These are phyloP conservation scores for Cystobasidiopsis lactophilus DNA, from an alignment of 768 basidiomycete genomes.

Conservation along the genomic window DNA sequence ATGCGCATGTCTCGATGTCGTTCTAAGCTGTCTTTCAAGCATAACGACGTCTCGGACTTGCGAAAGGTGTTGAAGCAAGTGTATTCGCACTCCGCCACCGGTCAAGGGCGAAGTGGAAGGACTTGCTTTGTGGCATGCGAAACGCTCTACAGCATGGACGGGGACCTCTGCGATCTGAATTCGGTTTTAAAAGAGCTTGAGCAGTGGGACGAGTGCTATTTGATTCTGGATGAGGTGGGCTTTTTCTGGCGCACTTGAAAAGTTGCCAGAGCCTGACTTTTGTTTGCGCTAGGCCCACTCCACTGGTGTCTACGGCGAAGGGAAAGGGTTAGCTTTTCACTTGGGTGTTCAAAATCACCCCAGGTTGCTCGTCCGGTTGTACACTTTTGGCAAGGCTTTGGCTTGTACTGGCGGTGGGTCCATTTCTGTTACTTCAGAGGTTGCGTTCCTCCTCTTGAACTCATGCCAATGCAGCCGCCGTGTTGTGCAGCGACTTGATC, in stretches of 20 bases:
- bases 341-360: constrained; percentile 40
- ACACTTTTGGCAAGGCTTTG: constrained; percentile 84
- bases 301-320: constrained; percentile 66
- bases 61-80: constrained; percentile 29
- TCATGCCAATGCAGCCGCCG: constrained; percentile 35
- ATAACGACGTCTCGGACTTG: constrained; percentile 40
- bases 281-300: constrained; percentile 42
- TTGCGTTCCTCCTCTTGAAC: no score
- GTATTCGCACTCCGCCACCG: neutral
- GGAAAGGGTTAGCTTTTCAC: constrained; percentile 53
- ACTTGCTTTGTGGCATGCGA: constrained; percentile 60
- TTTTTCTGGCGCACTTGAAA: neutral
- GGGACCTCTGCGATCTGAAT: constrained; percentile 55
- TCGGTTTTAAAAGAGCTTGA: constrained; percentile 37
- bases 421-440: neutral
- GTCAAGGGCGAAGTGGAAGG: constrained; percentile 26
- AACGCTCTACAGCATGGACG: constrained; percentile 87
- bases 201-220: constrained; percentile 40
- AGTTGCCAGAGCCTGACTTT: neutral
- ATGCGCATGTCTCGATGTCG: constrained; percentile 37
- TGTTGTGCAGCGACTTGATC: constrained; percentile 48
- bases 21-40: constrained; percentile 37
- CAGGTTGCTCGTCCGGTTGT: constrained; percentile 49
- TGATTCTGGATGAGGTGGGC: constrained; percentile 48
- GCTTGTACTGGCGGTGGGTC: constrained; percentile 59